These are phyloP conservation scores for Avena insularis DNA, from an alignment of 176 grass and related monocot genomes.

Conservation along the genomic window DNA sequence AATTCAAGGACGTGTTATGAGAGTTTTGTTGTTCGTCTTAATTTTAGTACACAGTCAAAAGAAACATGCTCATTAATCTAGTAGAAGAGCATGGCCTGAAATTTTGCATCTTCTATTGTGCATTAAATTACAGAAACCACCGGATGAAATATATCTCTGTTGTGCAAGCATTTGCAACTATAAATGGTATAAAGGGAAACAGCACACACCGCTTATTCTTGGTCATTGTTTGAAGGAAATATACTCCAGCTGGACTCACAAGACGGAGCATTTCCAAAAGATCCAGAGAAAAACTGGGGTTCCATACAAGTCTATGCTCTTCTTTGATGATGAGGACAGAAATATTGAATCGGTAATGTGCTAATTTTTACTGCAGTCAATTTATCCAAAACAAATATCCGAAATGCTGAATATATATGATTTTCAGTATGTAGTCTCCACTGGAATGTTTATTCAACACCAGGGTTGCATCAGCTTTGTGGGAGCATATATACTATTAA, in stretches of 20 bases:
- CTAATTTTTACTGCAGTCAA: conserved; percentile 27
- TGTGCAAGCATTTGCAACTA: neutral
- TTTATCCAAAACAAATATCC: conserved; percentile 21
- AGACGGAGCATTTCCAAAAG: conserved; percentile 88
- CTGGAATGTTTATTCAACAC: conserved; percentile 14
- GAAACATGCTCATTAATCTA: neutral
- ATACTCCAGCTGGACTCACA: conserved; percentile 90
- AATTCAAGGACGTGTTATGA: neutral
- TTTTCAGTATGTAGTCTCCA: neutral
- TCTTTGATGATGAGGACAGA: conserved; percentile 88
- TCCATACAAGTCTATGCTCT: conserved; percentile 81
- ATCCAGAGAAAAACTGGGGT: conserved; percentile 78
- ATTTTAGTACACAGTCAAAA: neutral
- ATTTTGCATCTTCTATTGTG: neutral
- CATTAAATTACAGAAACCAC: neutral
- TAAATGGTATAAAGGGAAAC: neutral
- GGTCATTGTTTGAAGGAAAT: conserved; percentile 67
- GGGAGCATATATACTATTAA: neutral
- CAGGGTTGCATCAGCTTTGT: neutral
- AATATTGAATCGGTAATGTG: conserved; percentile 70
- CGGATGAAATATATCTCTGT: neutral
- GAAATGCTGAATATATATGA: conserved; percentile 1
- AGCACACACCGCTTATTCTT: neutral
- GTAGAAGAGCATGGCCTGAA: neutral
- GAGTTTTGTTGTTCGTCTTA: neutral